phyloP scores from a whole-genome alignment of 768 basidiomycete genomes.

The Hemileccinum rubropunctum region DNA sequence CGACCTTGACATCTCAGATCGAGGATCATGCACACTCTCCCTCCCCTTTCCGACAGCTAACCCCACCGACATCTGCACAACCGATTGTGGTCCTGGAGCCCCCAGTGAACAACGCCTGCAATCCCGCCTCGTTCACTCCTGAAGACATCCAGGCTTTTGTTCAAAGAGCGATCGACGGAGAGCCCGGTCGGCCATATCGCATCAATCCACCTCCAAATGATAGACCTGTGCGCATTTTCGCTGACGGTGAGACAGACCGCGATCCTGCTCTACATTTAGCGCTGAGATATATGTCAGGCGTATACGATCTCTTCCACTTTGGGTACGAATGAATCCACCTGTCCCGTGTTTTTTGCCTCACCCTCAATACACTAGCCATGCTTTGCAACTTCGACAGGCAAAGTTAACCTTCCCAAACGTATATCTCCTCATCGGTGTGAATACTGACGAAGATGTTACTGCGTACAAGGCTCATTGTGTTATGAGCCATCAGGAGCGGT shows the following conservation, averaged over 20 bases:
- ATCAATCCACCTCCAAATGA: slow-evolving; percentile 82
- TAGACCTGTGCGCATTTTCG: slow-evolving; percentile 86
- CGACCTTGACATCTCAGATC: slow-evolving; percentile 49
- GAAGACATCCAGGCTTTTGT: slow-evolving; percentile 84
- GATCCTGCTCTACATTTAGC: neutral
- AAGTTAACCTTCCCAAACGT: slow-evolving; percentile 91
- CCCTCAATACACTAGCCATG: slow-evolving; percentile 58
- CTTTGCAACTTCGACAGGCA: slow-evolving; percentile 93
- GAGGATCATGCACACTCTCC: slow-evolving; percentile 19
- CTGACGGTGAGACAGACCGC: slow-evolving; percentile 66
- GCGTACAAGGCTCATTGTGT: slow-evolving; percentile 79
- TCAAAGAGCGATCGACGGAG: slow-evolving; percentile 70
- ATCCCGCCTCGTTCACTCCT: slow-evolving; percentile 63
- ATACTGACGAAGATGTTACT: slow-evolving; percentile 79
- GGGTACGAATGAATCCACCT: slow-evolving; percentile 51
- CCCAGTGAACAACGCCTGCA: slow-evolving; percentile 45
- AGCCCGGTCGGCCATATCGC: slow-evolving; percentile 63
- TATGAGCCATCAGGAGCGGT: slow-evolving; percentile 89
- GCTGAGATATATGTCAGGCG: slow-evolving; percentile 48
- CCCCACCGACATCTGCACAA: slow-evolving; percentile 25
- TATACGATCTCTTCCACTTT: slow-evolving; percentile 97
- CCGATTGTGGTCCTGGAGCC: slow-evolving; percentile 39
- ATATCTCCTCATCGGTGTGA: slow-evolving; percentile 91
- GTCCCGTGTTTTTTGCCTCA: slow-evolving; percentile 5
- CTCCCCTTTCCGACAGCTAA: slow-evolving; percentile 18